Evolutionary conservation across 108 stramenopile genomes (phyloP).

Genomic region (Nannochloropsis oceanica): DNA sequence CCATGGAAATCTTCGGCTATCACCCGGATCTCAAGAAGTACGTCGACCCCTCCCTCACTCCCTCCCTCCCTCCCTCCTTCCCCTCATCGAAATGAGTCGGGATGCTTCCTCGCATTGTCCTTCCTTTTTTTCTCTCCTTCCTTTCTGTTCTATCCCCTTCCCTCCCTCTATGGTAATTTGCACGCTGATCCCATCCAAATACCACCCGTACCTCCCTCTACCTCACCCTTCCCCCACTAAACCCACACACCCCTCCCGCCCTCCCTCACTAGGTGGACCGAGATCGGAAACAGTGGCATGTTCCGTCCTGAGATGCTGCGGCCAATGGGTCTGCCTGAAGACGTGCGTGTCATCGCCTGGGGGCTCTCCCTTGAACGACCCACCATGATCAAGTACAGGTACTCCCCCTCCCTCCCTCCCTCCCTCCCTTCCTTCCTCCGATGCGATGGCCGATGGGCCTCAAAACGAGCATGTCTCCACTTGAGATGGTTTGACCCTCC

Average conservation of each 20-base stretch:
- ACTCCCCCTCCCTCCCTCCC: background rate
- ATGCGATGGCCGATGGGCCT: too few species aligned
- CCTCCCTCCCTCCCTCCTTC: too few species aligned
- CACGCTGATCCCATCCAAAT: too few species aligned
- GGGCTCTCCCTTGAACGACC: conserved; percentile 95
- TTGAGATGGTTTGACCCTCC: too few species aligned
- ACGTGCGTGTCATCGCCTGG: conserved; percentile 98
- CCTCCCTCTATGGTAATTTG: background rate
- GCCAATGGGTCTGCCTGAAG: conserved; percentile 98
- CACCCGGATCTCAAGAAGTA: conserved; percentile 99
- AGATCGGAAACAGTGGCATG: conserved; percentile 64
- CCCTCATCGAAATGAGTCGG: too few species aligned
- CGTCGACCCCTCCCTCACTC: conserved; percentile 89
- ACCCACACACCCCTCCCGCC: background rate
- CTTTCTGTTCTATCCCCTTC: background rate
- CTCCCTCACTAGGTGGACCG: background rate
- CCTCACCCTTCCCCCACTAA: background rate
- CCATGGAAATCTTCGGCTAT: conserved; percentile 99
- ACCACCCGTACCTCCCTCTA: background rate
- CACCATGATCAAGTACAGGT: conserved; percentile 98
- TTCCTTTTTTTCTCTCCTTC: background rate
- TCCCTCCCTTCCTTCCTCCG: too few species aligned
- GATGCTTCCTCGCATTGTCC: background rate
- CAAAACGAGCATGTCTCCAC: too few species aligned
- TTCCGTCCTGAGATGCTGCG: conserved; percentile 99